Base-by-base conservation (phyloP, 202 grass and related monocot species). In the Dendrocalamus latiflorus region DNA sequence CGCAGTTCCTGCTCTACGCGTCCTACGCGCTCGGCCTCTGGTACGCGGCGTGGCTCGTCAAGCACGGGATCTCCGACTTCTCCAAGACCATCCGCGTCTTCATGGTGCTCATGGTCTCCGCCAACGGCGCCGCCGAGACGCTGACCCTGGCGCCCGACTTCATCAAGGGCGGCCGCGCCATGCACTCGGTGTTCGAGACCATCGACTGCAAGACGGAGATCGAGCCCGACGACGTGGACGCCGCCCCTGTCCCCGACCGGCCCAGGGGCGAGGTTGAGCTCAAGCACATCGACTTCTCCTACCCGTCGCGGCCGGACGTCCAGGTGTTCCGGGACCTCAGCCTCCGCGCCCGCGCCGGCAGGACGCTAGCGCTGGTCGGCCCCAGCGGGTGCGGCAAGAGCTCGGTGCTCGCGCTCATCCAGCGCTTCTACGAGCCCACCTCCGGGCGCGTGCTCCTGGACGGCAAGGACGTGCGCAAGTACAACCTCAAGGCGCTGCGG, bases 41-140 rank as follows among this genome's bases (percentile, higher is more conserved):
- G 96, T 99, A 99, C 47, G 96, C 96, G 0, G 74, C 96, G 41
- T 99, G 96, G 96, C 80, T 99, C 1, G 96, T 99, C 2, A 99
- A 99, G 83, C 91, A 99, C 62, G 93, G 93, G 60, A 50, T 96
- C 11, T 96, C 96, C 0, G 96, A 99, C 88, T 99, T 99, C 87
- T 99, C 96, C 8, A 90, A 84, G 78, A 86, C 96, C 53, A 99
- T 99, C 79, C 91, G 96, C 9, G 96, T 99, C 3, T 99, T 99
- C 93, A 99, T 99, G 96, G 92, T 99, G 77, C 93, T 99, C 55
- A 99, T 99, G 96, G 93, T 99, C 39, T 99, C 96, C 1, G 96
- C 96, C 53, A 99, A 99, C 15, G 96, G 96, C 34, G 96, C 93
- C 4, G 96, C 96, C 8, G 96, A 99, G 86, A 93, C 96, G 56